A percentile compares a stretch with the other conserved stretches of the same genome.
phyloP scores from a whole-genome alignment of 345 rosid genomes.

The Salix suchowensis region DNA sequence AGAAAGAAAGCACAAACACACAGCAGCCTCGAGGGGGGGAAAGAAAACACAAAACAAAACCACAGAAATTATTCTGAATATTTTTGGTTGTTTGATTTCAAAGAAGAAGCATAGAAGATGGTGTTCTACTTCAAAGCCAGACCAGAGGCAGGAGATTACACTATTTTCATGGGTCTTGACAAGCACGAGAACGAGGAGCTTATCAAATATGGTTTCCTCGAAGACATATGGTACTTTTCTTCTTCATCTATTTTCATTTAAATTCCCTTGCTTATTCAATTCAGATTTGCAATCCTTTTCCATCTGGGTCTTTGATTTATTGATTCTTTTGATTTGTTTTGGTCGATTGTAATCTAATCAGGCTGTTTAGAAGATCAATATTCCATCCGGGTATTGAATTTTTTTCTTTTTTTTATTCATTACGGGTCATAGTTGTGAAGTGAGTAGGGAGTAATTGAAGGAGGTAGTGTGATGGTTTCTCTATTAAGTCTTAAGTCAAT shows the following conservation, averaged over 20 bases:
- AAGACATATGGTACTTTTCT: constrained; percentile 73
- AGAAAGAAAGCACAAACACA: background rate
- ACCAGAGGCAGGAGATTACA: constrained; percentile 94
- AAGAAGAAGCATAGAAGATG: background rate
- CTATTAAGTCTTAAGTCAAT: background rate
- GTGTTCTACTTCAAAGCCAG: constrained; percentile 86
- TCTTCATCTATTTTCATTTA: background rate
- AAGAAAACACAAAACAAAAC: background rate
- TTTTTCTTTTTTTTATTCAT: background rate
- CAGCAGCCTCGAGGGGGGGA: background rate
- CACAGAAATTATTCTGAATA: background rate
- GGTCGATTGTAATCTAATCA: background rate
- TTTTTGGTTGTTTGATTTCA: background rate
- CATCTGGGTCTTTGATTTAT: background rate
- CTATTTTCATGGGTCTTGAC: constrained; percentile 98
- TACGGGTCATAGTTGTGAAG: background rate
- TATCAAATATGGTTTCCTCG: constrained; percentile 94
- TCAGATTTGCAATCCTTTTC: background rate
- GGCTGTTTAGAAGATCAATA: background rate
- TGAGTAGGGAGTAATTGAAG: background rate
- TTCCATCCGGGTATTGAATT: background rate
- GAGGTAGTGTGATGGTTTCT: background rate
- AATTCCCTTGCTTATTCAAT: background rate
- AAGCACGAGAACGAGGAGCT: constrained; percentile 99
- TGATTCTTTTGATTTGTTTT: background rate